Base-by-base conservation (phyloP, 495 filamentous ascomycete genomes). In the Penicillium cosmopolitanum region DNA sequence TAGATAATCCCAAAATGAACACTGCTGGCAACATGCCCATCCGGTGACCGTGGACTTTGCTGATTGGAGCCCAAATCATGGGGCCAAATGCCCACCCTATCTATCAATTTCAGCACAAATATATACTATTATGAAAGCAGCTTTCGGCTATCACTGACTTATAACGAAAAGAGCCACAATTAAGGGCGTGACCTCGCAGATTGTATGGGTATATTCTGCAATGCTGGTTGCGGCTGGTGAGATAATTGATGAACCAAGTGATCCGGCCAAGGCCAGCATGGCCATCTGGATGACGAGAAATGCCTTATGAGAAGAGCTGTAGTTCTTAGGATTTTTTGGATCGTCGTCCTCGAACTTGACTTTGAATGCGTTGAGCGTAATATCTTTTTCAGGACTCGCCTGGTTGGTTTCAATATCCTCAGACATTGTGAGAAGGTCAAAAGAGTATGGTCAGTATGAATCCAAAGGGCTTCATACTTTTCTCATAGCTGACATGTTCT, bases 211-310 rank as follows among this genome's bases (percentile, higher is more conserved):
- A 55, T 80, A 73, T 34, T 64, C 33, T 5, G 75, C 65, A 25
- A 84, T 78, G 8, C 62, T 65, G 8, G 63, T 31, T 31, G 77
- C 73, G n/a, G 77, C 81, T 2, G 82, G 76, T 0, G 80, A 72
- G 23, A 77, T 81, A 33, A 84, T 81, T 53, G 73, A 79, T 19
- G 75, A 79, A 13, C 76, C 81, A 36, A 82, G 66, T 65, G 75
- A 79, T 13, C 75, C 80, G 4, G 70, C 68, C n/a, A 84, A 62
- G 16, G 82, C 79, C 13, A 83, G 69, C 74, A 83, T 75, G 5
- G 75, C 73, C 57, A 85, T 57, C 46, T 80, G 78, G 36, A 81
- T 75, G 4, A 81, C 82, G 23, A 83, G 67, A 73, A 75, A 82
- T 54, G 64, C 71, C 63, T 81, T 84, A 58, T 80, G 81, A 8